A percentile compares a stretch with the other conserved stretches of the same genome.
phyloP scores from a whole-genome alignment of 352 stramenopile species.

The Pythium plurisporium region DNA sequence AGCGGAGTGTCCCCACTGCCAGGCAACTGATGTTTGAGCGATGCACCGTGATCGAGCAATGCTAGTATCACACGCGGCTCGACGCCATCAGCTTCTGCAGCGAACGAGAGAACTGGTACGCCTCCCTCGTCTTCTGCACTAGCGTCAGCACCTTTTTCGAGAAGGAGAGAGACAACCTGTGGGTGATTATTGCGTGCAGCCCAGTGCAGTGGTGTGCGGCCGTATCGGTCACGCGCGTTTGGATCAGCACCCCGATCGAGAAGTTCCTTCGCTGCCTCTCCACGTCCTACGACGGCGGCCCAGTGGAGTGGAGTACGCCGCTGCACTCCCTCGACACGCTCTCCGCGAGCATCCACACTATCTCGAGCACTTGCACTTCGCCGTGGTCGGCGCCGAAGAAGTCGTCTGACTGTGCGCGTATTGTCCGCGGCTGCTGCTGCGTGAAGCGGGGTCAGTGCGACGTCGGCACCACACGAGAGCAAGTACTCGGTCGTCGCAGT shows the following conservation, averaged over 20 bases:
- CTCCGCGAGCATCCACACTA: constrained; percentile 46
- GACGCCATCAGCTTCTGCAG: constrained; percentile 57
- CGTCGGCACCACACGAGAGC: constrained; percentile 60
- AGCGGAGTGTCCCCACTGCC: constrained; percentile 59
- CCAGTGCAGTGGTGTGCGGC: constrained; percentile 72
- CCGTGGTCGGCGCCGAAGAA: constrained; percentile 28
- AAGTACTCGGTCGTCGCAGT: constrained; percentile 61
- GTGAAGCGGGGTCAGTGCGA: constrained; percentile 73
- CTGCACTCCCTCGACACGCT: constrained; percentile 58
- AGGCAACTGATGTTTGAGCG: constrained; percentile 34
- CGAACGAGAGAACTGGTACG: constrained; percentile 58
- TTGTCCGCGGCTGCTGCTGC: constrained; percentile 59
- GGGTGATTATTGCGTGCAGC: constrained; percentile 64
- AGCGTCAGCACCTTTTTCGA: constrained; percentile 39
- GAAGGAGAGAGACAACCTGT: constrained; percentile 44
- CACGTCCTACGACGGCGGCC: constrained; percentile 53
- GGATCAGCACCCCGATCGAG: constrained; percentile 42
- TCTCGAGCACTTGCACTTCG: constrained; percentile 9
- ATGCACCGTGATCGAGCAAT: constrained; percentile 38
- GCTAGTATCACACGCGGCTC: constrained; percentile 36
- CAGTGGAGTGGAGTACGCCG: constrained; percentile 68
- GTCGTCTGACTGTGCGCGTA: constrained; percentile 29
- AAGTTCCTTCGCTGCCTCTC: constrained; percentile 31
- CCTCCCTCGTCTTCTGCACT: constrained; percentile 41
- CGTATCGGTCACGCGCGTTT: constrained; percentile 54